Base-by-base conservation (phyloP, 2,329 filamentous ascomycete species). In the Biscogniauxia mediterranea region DNA sequence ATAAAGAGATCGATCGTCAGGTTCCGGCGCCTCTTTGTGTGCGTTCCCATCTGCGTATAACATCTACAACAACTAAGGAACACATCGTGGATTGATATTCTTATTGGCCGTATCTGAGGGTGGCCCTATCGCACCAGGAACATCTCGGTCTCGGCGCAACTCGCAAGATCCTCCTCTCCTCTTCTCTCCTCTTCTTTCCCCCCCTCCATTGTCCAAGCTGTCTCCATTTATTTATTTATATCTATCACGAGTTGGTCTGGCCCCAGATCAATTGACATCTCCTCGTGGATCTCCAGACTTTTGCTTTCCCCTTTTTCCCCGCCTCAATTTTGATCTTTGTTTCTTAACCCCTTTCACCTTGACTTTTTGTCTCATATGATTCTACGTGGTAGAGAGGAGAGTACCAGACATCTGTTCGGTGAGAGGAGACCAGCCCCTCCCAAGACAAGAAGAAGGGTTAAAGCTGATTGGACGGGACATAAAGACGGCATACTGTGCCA, bases 1-100 rank as follows among this genome's bases (percentile, higher is more conserved):
- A 46, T 46, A 54, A 61, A 60, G 58, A 63, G 64, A 66, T 64
- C 64, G 60, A 66, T 62, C 64, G 26, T 62, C 60, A 62, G 55
- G 50, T 61, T 61, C 60, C 38, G 61, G 62, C 58, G 62, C 65
- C 63, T 67, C 60, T 65, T 63, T 61, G 65, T 64, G 65, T 63
- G 61, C 65, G 65, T 62, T 58, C 50, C 52, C 58, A 61, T 49
- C 50, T 66, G 60, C 60, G 58, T 58, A 26, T 59, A 52, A n/a
- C n/a, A n/a, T n/a, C n/a, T n/a, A n/a, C n/a, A n/a, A n/a, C 11
- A 32, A 32, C 7, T 17, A 46, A 15, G 38, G 38, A 46, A 46
- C 38, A 15, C 38, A n/a, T 46, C 38, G 13, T 46, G 38, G 17
- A 46, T 46, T 46, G 38, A 46, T 46, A 46, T 46, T n/a, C 38